These are phyloP conservation scores for Ceratocystis harringtonii DNA, from an alignment of 2,329 filamentous ascomycete genomes.

Conservation along the genomic window DNA sequence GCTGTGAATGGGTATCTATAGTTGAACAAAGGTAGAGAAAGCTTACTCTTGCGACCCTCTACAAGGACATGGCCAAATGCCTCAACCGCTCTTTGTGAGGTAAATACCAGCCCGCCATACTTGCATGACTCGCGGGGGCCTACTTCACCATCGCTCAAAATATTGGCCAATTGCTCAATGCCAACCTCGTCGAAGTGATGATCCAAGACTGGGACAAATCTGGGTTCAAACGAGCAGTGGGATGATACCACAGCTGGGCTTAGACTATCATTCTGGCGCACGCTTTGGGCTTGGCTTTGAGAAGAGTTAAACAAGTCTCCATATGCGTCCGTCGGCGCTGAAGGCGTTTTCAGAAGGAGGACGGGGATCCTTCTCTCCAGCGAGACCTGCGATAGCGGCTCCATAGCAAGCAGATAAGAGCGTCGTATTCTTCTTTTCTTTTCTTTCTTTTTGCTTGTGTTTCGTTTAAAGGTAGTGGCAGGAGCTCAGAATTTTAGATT, in stretches of 20 bases:
- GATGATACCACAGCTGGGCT: neutral
- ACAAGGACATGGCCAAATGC: slow-evolving; percentile 50
- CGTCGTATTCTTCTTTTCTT: too few species aligned
- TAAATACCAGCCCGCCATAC: slow-evolving; percentile 76
- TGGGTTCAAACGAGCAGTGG: slow-evolving; percentile 39
- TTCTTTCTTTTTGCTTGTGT: too few species aligned
- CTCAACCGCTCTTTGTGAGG: slow-evolving; percentile 70
- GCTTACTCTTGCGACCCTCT: slow-evolving; percentile 10
- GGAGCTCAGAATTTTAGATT: neutral
- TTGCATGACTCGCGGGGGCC: slow-evolving; percentile 20
- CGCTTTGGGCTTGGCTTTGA: slow-evolving; percentile 20
- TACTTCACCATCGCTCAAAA: slow-evolving; percentile 34
- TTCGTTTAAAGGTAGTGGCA: too few species aligned
- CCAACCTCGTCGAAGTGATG: slow-evolving; percentile 51
- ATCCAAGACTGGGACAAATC: slow-evolving; percentile 63
- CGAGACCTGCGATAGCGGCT: neutral
- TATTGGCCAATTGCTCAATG: slow-evolving; percentile 35
- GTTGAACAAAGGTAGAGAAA: neutral
- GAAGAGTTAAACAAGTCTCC: slow-evolving; percentile 45
- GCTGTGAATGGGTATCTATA: neutral
- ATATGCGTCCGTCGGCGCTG: slow-evolving; percentile 55
- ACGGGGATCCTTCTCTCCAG: slow-evolving; percentile 34
- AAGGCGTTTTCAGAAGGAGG: slow-evolving; percentile 65
- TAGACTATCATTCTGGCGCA: neutral
- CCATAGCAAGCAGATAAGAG: neutral